A percentile compares a stretch with the other conserved stretches of the same genome.
Evolutionary conservation across 371 early-diverging fungal species (phyloP).

Genomic region (Chytridium lagenaria): DNA sequence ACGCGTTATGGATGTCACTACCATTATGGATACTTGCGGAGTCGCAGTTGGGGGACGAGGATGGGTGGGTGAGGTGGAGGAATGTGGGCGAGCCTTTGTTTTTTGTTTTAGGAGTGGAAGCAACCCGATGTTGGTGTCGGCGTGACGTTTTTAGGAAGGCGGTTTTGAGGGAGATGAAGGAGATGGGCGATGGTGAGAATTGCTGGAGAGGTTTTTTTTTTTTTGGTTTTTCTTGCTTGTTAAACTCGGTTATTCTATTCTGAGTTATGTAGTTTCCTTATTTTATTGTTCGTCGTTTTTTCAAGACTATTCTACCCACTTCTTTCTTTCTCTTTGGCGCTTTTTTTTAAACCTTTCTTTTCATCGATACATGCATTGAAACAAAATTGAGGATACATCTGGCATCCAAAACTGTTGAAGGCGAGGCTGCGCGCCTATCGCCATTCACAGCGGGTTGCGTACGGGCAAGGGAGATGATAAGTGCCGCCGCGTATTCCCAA

Average conservation of each 20-base stretch:
- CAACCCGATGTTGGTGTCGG: slow-evolving; percentile 65
- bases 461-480: slow-evolving; percentile 72
- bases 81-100: slow-evolving; percentile 89
- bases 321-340: background rate
- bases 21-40: background rate
- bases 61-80: slow-evolving; percentile 90
- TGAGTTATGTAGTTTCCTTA: no score
- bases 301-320: background rate
- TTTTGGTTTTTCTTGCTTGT: no score
- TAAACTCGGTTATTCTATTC: no score
- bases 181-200: slow-evolving; percentile 59
- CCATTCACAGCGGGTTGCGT: slow-evolving; percentile 81
- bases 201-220: no score
- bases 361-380: no score
- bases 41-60: slow-evolving; percentile 42
- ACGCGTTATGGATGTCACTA: slow-evolving; percentile 79
- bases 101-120: slow-evolving; percentile 71
- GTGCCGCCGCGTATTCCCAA: slow-evolving; percentile 80
- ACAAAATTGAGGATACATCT: no score
- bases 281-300: slow-evolving; percentile 26
- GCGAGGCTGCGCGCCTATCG: slow-evolving; percentile 35
- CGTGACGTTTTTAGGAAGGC: slow-evolving; percentile 68
- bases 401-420: slow-evolving; percentile 33
- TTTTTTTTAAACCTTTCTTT: no score
- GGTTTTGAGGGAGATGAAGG: slow-evolving; percentile 59